Base-by-base conservation (phyloP, 2,329 filamentous ascomycete genomes). In the Penicillium aurantiogriseum region DNA sequence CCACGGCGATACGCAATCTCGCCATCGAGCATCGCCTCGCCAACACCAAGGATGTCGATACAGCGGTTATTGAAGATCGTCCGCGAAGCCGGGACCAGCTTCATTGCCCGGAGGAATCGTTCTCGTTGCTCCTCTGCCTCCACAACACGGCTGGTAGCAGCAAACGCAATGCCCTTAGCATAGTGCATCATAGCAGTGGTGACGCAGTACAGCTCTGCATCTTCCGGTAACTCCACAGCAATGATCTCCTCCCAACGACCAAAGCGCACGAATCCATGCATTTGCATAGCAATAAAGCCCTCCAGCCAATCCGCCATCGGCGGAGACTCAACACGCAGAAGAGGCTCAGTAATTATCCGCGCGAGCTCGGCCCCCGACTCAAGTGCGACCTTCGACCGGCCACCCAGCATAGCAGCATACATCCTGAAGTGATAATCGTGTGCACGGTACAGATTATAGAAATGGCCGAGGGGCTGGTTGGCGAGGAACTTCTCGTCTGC, bases 231-330 rank as follows among this genome's bases (percentile, higher is more conserved):
- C 0, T 74, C 57, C 0, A 90, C 71, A 1, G 75, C 73, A n/a
- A 88, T 71, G n/a, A 92, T 78, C 0, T 90, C 86, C 0, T 85
- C 68, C 90, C 90, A 92, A 3, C 76, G 77, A 0, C 90, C 90
- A 63, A 92, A 93, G 0, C 90, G 85, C 48, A 93, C 80, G 4
- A 90, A 76, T 0, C 86, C 85, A 70, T 93, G 89, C 2, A 88
- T 77, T 4, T 85, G 82, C 71, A 90, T 85, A 1, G 83, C 81
- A 1, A 88, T 71, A 61, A 91, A 91, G 0, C 83, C 84, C 71
- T 92, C 90, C 0, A 92, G 76, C 87, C 88, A 92, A 71, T 92
- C 88, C 1, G 89, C 89, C 88, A 92, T 91, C 0, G 88, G 88
- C 0, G 89, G 89, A 0, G 62, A 66, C 35, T 63, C 43, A 9